Evolutionary conservation across 441 rosid species (phyloP).

Genomic region (Lepidium campestre): DNA sequence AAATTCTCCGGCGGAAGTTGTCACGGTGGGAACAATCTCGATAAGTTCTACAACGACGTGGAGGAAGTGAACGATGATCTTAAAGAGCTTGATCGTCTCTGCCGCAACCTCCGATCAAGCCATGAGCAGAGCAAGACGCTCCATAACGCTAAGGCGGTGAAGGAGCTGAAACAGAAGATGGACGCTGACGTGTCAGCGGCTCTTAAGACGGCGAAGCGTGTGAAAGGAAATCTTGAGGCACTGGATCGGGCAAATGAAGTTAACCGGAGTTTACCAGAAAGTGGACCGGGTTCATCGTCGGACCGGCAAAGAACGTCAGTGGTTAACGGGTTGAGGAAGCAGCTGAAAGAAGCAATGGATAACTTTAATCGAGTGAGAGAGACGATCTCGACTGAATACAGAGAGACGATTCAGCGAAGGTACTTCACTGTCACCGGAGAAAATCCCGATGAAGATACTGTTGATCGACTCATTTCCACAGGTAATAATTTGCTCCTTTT

Average conservation of each 20-base stretch:
- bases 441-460: slow-evolving; percentile 65
- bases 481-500: slow-evolving; percentile 33
- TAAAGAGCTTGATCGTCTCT: slow-evolving; percentile 56
- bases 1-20: slow-evolving; percentile 27
- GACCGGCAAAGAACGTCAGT: slow-evolving; percentile 79
- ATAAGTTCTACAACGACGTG: slow-evolving; percentile 68
- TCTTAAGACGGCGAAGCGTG: slow-evolving; percentile 65
- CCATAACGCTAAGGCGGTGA: slow-evolving; percentile 62
- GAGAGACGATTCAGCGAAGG: slow-evolving; percentile 76
- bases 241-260: slow-evolving; percentile 75
- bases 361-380: slow-evolving; percentile 56
- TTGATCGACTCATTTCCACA: slow-evolving; percentile 80
- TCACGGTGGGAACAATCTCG: slow-evolving; percentile 50
- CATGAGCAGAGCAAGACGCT: slow-evolving; percentile 82
- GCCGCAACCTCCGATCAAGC: slow-evolving; percentile 46
- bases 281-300: slow-evolving; percentile 82
- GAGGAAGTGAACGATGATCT: slow-evolving; percentile 66
- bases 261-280: slow-evolving; percentile 55
- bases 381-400: slow-evolving; percentile 60
- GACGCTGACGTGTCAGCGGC: slow-evolving; percentile 71
- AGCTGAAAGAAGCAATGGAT: slow-evolving; percentile 74
- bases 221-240: slow-evolving; percentile 72
- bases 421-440: slow-evolving; percentile 87
- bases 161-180: slow-evolving; percentile 62
- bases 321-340: slow-evolving; percentile 81